Evolutionary conservation across 2,329 filamentous ascomycete genomes (phyloP).

Genomic region (Aschersonia sp.): DNA sequence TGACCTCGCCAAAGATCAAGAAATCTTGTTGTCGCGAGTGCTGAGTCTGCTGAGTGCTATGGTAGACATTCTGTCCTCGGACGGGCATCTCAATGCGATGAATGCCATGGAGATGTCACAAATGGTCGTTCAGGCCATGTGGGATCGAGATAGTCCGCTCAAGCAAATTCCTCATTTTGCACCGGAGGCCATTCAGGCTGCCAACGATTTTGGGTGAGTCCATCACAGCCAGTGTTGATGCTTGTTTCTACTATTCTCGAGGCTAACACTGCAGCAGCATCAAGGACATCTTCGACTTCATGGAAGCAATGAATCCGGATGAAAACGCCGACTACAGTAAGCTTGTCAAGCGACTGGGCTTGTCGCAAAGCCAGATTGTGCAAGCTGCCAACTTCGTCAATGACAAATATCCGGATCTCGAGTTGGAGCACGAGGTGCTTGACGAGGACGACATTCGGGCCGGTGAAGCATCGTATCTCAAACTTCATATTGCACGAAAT

Average conservation of each 20-base stretch:
- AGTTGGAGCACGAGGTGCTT: conserved; percentile 76
- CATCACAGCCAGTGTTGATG: background rate
- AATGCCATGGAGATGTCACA: conserved; percentile 98
- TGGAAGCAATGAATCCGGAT: conserved; percentile 95
- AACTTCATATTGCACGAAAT: conserved; percentile 74
- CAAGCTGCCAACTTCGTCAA: conserved; percentile 95
- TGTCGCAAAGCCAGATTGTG: conserved; percentile 69
- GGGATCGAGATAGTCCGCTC: conserved; percentile 91
- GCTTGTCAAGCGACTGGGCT: conserved; percentile 62
- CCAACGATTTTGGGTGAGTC: conserved; percentile 60
- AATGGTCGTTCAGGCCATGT: conserved; percentile 98
- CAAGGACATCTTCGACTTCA: conserved; percentile 93
- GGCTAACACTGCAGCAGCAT: conserved; percentile 40
- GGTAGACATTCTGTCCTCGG: conserved; percentile 89
- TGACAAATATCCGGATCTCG: conserved; percentile 87
- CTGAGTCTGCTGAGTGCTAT: conserved; percentile 80
- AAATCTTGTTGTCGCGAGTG: conserved; percentile 71
- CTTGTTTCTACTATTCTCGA: background rate
- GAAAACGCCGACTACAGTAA: conserved; percentile 73
- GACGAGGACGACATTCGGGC: conserved; percentile 69
- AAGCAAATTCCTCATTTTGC: conserved; percentile 97
- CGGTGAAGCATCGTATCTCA: conserved; percentile 68
- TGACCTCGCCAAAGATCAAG: conserved; percentile 91
- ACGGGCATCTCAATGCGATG: conserved; percentile 94
- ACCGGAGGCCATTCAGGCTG: conserved; percentile 67